A percentile compares a stretch with the other conserved stretches of the same genome.
phyloP scores from a whole-genome alignment of 1,284 basidiomycete species.

The Pseudozyma thailandica region DNA sequence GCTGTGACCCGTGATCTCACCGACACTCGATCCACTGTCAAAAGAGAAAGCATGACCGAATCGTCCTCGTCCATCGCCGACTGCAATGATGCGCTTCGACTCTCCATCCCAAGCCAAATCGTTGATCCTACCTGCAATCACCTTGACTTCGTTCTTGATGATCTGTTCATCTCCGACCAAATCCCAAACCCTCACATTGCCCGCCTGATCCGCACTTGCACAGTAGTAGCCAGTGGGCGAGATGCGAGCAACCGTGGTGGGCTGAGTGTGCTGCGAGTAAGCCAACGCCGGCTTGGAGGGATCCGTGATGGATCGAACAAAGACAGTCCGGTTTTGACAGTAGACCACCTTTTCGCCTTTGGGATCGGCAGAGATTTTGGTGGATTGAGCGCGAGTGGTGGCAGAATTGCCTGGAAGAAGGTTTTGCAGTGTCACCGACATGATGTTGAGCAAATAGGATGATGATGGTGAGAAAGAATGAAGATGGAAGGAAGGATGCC shows the following conservation, averaged over 20 bases:
- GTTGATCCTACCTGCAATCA: conserved; percentile 84
- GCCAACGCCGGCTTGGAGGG: conserved; percentile 65
- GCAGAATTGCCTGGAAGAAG: conserved; percentile 58
- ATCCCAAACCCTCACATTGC: conserved; percentile 85
- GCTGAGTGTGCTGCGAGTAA: conserved; percentile 84
- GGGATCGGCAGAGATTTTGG: conserved; percentile 79
- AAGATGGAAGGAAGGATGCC: too few species aligned
- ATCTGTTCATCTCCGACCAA: conserved; percentile 85
- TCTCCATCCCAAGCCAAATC: conserved; percentile 97
- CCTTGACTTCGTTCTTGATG: conserved; percentile 77
- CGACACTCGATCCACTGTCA: conserved; percentile 81
- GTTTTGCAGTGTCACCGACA: conserved; percentile 44
- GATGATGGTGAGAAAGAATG: background rate
- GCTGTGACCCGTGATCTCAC: conserved; percentile 92
- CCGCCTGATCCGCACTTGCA: conserved; percentile 74
- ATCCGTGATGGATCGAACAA: conserved; percentile 70
- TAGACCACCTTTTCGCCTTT: conserved; percentile 82
- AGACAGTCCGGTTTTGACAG: conserved; percentile 83
- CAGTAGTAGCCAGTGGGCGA: conserved; percentile 95
- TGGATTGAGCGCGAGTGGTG: conserved; percentile 75
- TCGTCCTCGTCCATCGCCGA: conserved; percentile 94
- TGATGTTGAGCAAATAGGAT: conserved; percentile 4
- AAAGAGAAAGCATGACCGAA: conserved; percentile 68
- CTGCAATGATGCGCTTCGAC: conserved; percentile 88
- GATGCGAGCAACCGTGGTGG: conserved; percentile 87